Base-by-base conservation (phyloP, 306 rosid species). In the Senna siamea region DNA sequence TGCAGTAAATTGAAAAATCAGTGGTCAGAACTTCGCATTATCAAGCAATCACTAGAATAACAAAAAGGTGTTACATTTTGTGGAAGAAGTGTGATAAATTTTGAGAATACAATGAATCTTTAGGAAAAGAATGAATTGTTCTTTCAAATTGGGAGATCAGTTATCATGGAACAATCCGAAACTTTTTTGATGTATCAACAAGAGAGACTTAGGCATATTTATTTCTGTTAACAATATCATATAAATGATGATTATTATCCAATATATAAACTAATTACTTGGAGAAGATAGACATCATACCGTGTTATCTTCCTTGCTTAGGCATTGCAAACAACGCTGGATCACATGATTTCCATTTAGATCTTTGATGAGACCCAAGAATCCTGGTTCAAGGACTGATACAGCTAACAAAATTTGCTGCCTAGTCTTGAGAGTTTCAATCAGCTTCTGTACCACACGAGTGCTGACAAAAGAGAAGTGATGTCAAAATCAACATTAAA, bases 311-410 rank as follows among this genome's bases (percentile, higher is more conserved):
- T 82, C 89, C 69, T 76, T 79, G 76, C 75, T 63, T 56, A 88
- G 75, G 71, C 85, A 86, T 52, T 75, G 81, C 87, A 88, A 78
- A 74, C 93, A 88, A 44, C 80, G 81, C 83, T 86, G 90, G 64
- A 87, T 77, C 65, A 88, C 90, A 59, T 88, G 93, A 76, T 86
- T 86, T 44, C 93, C 93, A 75, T 84, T 88, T 15, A 78, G 62
- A 70, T 86, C 82, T 63, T 79, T 88, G 74, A 88, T 84, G 71
- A 88, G 90, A 75, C 81, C 72, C 72, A 86, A 81, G 80, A 86
- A 86, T 35, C 89, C 90, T 32, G 87, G 79, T 70, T 80, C 88
- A 66, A 88, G 86, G 51, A 82, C 88, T n/a, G 87, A 80, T 68
- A 78, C 73, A 48, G 70, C 82, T 46, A 84, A 58, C 34, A 57